A percentile compares a stretch with the other conserved stretches of the same genome.
These are phyloP conservation scores for Pelargonium australe DNA, from an alignment of 441 rosid genomes.

Conservation along the genomic window DNA sequence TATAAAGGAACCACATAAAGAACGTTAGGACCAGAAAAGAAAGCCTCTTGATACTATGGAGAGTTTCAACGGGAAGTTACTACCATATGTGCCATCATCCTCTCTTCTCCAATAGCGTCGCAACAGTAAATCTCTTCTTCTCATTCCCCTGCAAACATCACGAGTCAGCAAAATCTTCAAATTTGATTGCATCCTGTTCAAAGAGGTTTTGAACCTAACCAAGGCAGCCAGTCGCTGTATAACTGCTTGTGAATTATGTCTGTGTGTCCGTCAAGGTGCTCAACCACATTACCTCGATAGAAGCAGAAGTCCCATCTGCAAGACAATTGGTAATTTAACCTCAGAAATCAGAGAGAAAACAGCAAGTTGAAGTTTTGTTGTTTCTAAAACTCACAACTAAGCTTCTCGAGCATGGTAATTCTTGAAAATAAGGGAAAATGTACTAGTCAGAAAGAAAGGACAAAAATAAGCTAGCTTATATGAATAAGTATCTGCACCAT, in stretches of 20 bases:
- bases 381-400: neutral
- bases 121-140: slow-evolving; percentile 65
- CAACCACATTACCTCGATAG: slow-evolving; percentile 61
- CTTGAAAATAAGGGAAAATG: neutral
- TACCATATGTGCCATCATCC: slow-evolving; percentile 95
- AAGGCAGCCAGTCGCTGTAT: slow-evolving; percentile 74
- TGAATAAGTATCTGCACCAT: neutral
- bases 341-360: neutral
- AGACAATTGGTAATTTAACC: slow-evolving; percentile 15
- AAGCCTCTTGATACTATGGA: neutral
- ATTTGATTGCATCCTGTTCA: neutral
- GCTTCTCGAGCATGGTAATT: neutral
- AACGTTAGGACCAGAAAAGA: slow-evolving; percentile 4
- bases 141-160: slow-evolving; percentile 52
- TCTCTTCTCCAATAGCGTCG: slow-evolving; percentile 95
- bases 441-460: neutral
- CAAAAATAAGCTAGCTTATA: neutral
- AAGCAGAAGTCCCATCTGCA: slow-evolving; percentile 93
- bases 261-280: slow-evolving; percentile 88
- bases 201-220: slow-evolving; percentile 34
- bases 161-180: slow-evolving; percentile 6
- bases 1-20: slow-evolving; percentile 31
- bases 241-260: slow-evolving; percentile 64
- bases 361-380: neutral
- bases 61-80: neutral